Conservation (phyloP, 2,329 filamentous ascomycete species). For the Fusarium compactum region DNA sequence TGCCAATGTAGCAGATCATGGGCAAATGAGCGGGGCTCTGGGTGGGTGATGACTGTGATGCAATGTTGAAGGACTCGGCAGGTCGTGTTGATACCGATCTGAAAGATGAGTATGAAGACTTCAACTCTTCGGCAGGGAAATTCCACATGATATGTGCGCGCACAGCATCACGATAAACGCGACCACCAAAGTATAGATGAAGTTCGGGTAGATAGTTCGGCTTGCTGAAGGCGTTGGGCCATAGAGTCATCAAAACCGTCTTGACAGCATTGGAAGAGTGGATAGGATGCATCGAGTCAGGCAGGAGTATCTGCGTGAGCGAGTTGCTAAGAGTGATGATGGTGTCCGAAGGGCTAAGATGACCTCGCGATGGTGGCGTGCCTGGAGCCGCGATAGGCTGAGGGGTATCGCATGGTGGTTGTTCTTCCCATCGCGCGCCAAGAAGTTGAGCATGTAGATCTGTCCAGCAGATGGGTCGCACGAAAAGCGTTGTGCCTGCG, state of each 20-base stretch:
- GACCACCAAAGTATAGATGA: constrained; percentile 62
- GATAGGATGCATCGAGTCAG: constrained; percentile 50
- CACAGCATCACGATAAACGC: constrained; percentile 59
- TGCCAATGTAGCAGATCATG: constrained; percentile 62
- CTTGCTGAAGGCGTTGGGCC: constrained; percentile 52
- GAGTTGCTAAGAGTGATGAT: constrained; percentile 58
- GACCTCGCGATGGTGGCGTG: constrained; percentile 53
- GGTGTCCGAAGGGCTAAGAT: constrained; percentile 56
- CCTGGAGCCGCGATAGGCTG: constrained; percentile 52
- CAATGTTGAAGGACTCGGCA: constrained; percentile 48
- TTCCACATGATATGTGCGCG: constrained; percentile 65
- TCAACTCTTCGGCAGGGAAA: constrained; percentile 46
- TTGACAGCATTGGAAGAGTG: constrained; percentile 58
- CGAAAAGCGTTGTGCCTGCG: constrained; percentile 61
- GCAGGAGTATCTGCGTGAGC: constrained; percentile 58
- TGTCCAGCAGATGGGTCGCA: constrained; percentile 68
- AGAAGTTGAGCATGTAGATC: constrained; percentile 64
- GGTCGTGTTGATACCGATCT: constrained; percentile 54
- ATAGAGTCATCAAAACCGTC: constrained; percentile 60
- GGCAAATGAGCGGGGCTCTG: constrained; percentile 47
- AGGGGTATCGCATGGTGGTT: constrained; percentile 57
- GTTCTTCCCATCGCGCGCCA: constrained; percentile 59
- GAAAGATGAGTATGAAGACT: constrained; percentile 50
- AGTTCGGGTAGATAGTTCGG: constrained; percentile 55
- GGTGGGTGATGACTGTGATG: constrained; percentile 39